Base-by-base conservation (phyloP, 768 basidiomycete genomes). In the Lentinula sp. region DNA sequence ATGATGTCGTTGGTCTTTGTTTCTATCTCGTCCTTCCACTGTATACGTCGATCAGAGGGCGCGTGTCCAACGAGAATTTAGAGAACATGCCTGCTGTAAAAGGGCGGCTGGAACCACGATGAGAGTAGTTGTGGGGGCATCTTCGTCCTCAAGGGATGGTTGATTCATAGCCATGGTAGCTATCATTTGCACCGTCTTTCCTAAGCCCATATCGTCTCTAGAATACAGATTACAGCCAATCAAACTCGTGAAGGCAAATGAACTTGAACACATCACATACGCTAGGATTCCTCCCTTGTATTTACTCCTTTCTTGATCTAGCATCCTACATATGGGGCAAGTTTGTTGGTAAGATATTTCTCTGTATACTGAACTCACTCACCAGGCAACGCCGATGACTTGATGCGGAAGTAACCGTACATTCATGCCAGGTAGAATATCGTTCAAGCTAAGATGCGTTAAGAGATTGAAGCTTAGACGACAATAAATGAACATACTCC, bases 181-280 rank as follows among this genome's bases (percentile, higher is more conserved):
- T 51, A 93, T 90, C 83, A 88, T 87, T 68, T 90, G 88, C 1
- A 90, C 84, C 7, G 88, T 90, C 73, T 90, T 88, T 3, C 85
- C 84, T 33, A 87, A 77, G 59, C 86, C 87, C 87, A 89, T 88
- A 53, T 90, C 86, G 67, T 88, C 86, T 8, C 84, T 85, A 63
- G 46, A 64, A 12, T 52, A 35, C 54, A 35, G 12, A 37, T 53
- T 35, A 39, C 37, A 9, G 4, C 13, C 37, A 39, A 13, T 13
- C 5, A 2, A 39, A 39, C 9, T 39, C 37, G 37, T 13, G 37
- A 39, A 13, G 37, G 16, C 6, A 13, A 20, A 20, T 36, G n/a
- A 65, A 39, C 48, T 35, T 20, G 46, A 9, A 35, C n/a, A 58
- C 7, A 33, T 33, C 10, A 76, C 78, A 68, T 61, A 75, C 77